Percentiles rank a stretch among this genome's conserved stretches.
Evolutionary conservation across 2,329 filamentous ascomycete species (phyloP).

Genomic region (Diaporthe velutina): DNA sequence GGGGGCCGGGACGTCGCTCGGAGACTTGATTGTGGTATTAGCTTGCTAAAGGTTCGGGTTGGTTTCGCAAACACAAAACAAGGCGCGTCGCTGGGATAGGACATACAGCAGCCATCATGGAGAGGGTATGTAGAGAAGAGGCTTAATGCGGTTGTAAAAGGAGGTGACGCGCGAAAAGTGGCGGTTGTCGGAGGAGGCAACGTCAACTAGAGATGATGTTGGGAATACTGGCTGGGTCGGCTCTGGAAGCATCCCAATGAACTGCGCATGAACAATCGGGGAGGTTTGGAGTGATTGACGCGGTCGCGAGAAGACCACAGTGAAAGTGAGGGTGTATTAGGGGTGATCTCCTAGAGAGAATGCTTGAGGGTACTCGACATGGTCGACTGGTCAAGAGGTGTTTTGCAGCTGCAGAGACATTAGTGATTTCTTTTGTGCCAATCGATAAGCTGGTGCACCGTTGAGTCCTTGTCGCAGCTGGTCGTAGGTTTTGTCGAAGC

Average conservation of each 20-base stretch:
- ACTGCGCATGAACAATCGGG: neutral
- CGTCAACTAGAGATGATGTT: constrained; percentile 27
- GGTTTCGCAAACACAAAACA: neutral
- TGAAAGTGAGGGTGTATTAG: constrained; percentile 13
- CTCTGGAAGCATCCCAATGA: constrained; percentile 35
- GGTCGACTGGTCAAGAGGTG: constrained; percentile 33
- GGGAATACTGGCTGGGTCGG: constrained; percentile 11
- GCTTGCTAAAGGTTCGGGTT: constrained; percentile 23
- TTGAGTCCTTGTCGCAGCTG: neutral
- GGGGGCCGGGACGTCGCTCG: constrained; percentile 19
- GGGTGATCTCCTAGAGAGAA: constrained; percentile 34
- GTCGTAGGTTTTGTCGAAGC: constrained; percentile 13
- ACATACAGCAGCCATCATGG: constrained; percentile 56
- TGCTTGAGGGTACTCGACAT: constrained; percentile 37
- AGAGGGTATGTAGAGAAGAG: constrained; percentile 11
- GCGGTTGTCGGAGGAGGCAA: constrained; percentile 10
- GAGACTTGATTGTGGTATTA: constrained; percentile 35
- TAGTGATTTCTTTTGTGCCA: constrained; percentile 4
- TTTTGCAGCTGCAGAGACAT: constrained; percentile 26
- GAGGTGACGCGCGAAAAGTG: constrained; percentile 28
- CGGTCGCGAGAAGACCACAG: constrained; percentile 21
- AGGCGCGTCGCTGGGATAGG: constrained; percentile 34
- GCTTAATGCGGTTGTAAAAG: constrained; percentile 26
- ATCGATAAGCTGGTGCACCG: constrained; percentile 14
- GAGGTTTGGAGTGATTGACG: constrained; percentile 3